Conservation (phyloP, 805 yeast genomes). For the Candida namnaoensis region DNA sequence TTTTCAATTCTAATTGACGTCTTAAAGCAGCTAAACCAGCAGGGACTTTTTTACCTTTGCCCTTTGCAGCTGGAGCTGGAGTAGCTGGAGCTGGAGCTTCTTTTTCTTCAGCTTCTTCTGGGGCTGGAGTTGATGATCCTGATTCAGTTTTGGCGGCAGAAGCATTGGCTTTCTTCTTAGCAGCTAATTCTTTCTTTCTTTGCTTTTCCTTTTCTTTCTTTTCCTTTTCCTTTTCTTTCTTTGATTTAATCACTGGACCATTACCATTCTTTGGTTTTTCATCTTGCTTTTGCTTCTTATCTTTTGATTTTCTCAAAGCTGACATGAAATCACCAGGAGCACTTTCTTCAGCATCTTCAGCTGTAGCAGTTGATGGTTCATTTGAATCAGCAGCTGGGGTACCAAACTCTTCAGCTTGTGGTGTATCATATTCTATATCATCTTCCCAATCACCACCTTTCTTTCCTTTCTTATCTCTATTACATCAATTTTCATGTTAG, state of each 20-base stretch:
- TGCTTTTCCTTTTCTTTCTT: slow-evolving; percentile 90
- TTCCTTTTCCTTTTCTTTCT: slow-evolving; percentile 92
- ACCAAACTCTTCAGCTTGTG: slow-evolving; percentile 47
- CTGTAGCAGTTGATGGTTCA: slow-evolving; percentile 20
- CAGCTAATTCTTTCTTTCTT: slow-evolving; percentile 84
- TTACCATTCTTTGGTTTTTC: slow-evolving; percentile 39
- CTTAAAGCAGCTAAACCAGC: slow-evolving; percentile 89
- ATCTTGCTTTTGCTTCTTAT: slow-evolving; percentile 62
- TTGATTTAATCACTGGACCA: slow-evolving; percentile 73
- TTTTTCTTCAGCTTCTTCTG: slow-evolving; percentile 26
- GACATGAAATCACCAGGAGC: slow-evolving; percentile 66
- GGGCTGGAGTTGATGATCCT: too few species aligned
- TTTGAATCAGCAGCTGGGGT: slow-evolving; percentile 20
- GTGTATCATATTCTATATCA: slow-evolving; percentile 44
- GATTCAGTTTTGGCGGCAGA: too few species aligned
- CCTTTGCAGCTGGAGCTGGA: slow-evolving; percentile 25
- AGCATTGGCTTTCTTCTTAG: slow-evolving; percentile 61
- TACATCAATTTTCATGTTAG: slow-evolving; percentile 6
- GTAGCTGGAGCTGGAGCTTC: slow-evolving; percentile 21
- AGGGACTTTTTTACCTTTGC: slow-evolving; percentile 58
- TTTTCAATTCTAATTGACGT: slow-evolving; percentile 81
- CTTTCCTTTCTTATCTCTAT: slow-evolving; percentile 53
- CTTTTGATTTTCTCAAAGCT: slow-evolving; percentile 71
- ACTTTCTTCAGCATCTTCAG: slow-evolving; percentile 30
- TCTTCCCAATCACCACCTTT: slow-evolving; percentile 81